These are phyloP conservation scores for Pleurotus salmoneostramineus DNA, from an alignment of 768 basidiomycete genomes.

Conservation along the genomic window DNA sequence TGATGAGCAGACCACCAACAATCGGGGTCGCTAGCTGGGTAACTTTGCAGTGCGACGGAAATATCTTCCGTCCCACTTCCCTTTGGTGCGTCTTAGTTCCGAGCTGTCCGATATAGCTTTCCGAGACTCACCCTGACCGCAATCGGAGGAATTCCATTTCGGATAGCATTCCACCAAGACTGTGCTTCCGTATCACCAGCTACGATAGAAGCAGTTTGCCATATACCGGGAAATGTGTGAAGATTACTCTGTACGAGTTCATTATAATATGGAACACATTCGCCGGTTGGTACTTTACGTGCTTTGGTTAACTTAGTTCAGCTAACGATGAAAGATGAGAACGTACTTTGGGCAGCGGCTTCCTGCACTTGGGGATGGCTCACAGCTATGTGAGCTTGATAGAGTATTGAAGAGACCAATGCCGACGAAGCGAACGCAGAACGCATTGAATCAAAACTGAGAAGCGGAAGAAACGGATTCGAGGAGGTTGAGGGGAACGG, in stretches of 20 bases:
- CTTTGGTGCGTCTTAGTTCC: slow-evolving; percentile 5
- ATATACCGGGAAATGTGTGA: slow-evolving; percentile 38
- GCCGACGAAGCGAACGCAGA: not conserved
- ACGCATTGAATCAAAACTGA: too few species aligned
- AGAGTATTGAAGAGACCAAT: not conserved
- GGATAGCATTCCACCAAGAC: slow-evolving; percentile 39
- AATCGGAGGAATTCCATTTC: slow-evolving; percentile 42
- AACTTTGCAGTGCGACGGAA: slow-evolving; percentile 23
- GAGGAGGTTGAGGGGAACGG: too few species aligned
- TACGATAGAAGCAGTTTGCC: slow-evolving; percentile 41
- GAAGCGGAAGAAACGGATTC: too few species aligned
- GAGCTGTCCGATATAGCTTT: not conserved
- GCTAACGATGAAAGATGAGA: not conserved
- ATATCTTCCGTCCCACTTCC: slow-evolving; percentile 24
- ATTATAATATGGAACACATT: slow-evolving; percentile 43
- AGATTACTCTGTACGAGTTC: slow-evolving; percentile 26
- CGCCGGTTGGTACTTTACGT: slow-evolving; percentile 15
- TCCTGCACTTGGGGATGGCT: not conserved
- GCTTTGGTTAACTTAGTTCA: not conserved
- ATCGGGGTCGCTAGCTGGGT: slow-evolving; percentile 39
- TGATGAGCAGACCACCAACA: slow-evolving; percentile 48
- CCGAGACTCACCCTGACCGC: slow-evolving; percentile 29
- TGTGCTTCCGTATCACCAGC: slow-evolving; percentile 37
- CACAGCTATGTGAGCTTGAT: not conserved
- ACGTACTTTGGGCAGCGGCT: not conserved